A percentile compares a stretch with the other conserved stretches of the same genome.
These are phyloP conservation scores for Puccinia novopanici DNA, from an alignment of 1,284 basidiomycete genomes.

Conservation along the genomic window DNA sequence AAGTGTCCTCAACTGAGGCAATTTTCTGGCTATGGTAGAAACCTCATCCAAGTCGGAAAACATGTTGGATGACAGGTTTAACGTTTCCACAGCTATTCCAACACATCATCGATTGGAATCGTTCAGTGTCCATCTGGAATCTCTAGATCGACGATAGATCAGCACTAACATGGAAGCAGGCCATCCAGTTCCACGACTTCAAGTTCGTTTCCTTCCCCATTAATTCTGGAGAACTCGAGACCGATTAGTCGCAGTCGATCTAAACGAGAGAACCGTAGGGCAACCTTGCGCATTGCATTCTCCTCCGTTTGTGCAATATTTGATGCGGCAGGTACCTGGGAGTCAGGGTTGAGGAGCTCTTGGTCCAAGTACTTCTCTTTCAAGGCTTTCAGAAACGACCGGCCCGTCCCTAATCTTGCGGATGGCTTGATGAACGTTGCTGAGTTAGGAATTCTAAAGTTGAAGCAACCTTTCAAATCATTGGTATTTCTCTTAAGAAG, in stretches of 20 bases:
- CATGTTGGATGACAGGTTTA: constrained; percentile 19
- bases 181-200: constrained; percentile 4
- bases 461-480: constrained; percentile 1
- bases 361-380: constrained; percentile 23
- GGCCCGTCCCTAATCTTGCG: background rate
- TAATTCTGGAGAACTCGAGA: constrained; percentile 13
- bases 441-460: constrained; percentile 9
- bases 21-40: constrained; percentile 3
- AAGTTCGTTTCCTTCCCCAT: background rate
- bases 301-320: background rate
- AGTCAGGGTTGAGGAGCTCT: background rate
- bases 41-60: constrained; percentile 21
- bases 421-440: constrained; percentile 25
- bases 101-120: background rate
- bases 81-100: constrained; percentile 6
- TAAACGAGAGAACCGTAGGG: constrained; percentile 6
- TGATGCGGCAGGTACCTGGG: background rate
- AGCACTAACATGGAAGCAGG: constrained; percentile 15
- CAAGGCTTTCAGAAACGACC: constrained; percentile 8
- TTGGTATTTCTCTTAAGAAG: background rate
- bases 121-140: too few relatives aligned
- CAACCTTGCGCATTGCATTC: constrained; percentile 1
- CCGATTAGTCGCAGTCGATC: constrained; percentile 17
- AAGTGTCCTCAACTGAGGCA: constrained; percentile 20
- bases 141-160: background rate